Percentiles rank a stretch among this genome's conserved stretches.
These are phyloP conservation scores for Starmerella tilneyi DNA, from an alignment of 805 yeast genomes.

Conservation along the genomic window DNA sequence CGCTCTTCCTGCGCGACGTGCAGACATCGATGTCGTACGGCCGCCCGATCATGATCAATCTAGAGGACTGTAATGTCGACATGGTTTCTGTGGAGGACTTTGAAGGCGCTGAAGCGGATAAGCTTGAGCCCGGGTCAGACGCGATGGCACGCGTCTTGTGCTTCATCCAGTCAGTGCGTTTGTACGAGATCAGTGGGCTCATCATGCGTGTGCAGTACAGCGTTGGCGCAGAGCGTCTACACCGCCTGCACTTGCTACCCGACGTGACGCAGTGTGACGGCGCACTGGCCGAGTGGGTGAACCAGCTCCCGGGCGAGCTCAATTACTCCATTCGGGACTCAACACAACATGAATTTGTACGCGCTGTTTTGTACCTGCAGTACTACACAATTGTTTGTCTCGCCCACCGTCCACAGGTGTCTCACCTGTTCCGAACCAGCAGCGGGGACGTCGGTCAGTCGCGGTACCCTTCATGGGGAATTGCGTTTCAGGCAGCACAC, in stretches of 20 bases:
- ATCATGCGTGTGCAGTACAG: slow-evolving; percentile 60
- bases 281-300: slow-evolving; percentile 69
- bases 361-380: slow-evolving; percentile 52
- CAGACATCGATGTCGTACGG: slow-evolving; percentile 63
- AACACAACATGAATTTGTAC: slow-evolving; percentile 41
- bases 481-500: slow-evolving; percentile 71
- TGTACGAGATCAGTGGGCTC: slow-evolving; percentile 61
- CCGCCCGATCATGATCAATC: slow-evolving; percentile 55
- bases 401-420: slow-evolving; percentile 56
- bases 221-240: slow-evolving; percentile 50
- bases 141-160: slow-evolving; percentile 34
- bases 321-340: slow-evolving; percentile 49
- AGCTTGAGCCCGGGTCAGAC: slow-evolving; percentile 36
- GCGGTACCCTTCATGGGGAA: slow-evolving; percentile 64
- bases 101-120: slow-evolving; percentile 11
- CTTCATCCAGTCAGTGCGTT: slow-evolving; percentile 52
- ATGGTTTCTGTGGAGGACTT: slow-evolving; percentile 61
- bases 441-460: slow-evolving; percentile 10
- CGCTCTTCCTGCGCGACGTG: slow-evolving; percentile 59
- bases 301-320: slow-evolving; percentile 51
- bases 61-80: slow-evolving; percentile 68
- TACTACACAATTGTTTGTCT: slow-evolving; percentile 64
- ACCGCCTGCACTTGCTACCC: slow-evolving; percentile 36
- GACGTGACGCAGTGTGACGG: slow-evolving; percentile 57
- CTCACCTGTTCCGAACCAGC: slow-evolving; percentile 23